Evolutionary conservation across 2,329 filamentous ascomycete genomes (phyloP), one percentile per base, ranked within the genome.

Genomic region (Pyrenophora seminiperda): DNA sequence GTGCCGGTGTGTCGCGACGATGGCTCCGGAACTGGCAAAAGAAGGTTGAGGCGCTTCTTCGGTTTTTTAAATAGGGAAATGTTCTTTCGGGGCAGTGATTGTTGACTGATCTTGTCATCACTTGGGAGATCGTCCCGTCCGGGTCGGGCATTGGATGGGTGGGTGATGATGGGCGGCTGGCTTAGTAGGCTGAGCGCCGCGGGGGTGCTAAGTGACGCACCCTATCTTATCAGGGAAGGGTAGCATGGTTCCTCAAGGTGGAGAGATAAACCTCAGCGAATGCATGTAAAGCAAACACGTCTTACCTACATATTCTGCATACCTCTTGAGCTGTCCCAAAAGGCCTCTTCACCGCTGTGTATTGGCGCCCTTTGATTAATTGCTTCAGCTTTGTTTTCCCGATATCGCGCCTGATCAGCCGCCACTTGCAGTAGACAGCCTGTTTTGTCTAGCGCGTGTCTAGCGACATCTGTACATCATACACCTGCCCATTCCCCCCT

Each of bases 391-490:
- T 52, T 51, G 53, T 49, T 42, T 51, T 44, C 37, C 53, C 44
- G 33, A 38, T 37, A 54, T 50, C 47, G 48, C 52, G 53, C 56
- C 57, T 61, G 54, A 59, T 58, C 58, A 54, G 47, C 52, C 51
- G 45, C 49, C 47, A 30, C 41, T 43, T 58, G 54, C 58, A 56
- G 54, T 55, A 50, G 48, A 45, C 45, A 17, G 42, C 57, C 57
- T 54, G 53, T 55, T 56, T 50, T 30, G 56, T 20, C 49, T 65
- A 65, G 62, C 56, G 58, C 50, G 38, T 37, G 17, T 20, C 47
- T 63, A 48, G 53, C 53, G 52, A 56, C 61, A 61, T 63, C 53
- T 61, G 62, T 55, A 53, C 56, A 57, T 53, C 56, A 54, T 53
- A 56, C 53, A 52, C 51, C 43, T 41, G 20, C 33, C 18, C 37